Evolutionary conservation across 352 stramenopile species (phyloP).

Genomic region (Phytopythium delawarense): DNA sequence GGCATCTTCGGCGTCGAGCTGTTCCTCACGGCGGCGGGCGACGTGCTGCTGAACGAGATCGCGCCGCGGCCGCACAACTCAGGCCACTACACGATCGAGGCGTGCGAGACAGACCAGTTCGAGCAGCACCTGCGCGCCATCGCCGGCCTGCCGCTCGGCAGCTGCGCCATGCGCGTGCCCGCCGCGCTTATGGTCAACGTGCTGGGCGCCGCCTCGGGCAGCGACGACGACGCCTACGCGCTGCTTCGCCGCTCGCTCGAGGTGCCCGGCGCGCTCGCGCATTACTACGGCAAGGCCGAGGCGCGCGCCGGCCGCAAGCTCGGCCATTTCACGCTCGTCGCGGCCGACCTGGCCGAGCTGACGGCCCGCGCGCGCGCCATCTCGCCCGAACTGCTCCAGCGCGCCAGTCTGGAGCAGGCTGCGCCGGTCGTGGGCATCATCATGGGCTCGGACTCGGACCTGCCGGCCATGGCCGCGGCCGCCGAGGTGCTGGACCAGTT

Average conservation of each 20-base stretch:
- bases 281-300: constrained; percentile 96
- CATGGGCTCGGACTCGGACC: constrained; percentile 95
- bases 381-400: constrained; percentile 34
- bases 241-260: constrained; percentile 55
- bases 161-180: constrained; percentile 89
- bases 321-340: constrained; percentile 96
- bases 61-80: constrained; percentile 97
- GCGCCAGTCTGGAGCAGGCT: constrained; percentile 30
- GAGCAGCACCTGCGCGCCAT: constrained; percentile 97
- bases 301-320: constrained; percentile 94
- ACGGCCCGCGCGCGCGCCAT: constrained; percentile 56
- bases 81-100: constrained; percentile 99
- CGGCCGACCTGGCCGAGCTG: constrained; percentile 81
- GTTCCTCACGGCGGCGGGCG: constrained; percentile 87
- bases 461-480: constrained; percentile 96
- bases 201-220: constrained; percentile 55
- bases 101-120: constrained; percentile 97
- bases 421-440: constrained; percentile 79
- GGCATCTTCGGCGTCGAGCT: constrained; percentile 98
- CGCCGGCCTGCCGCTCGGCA: constrained; percentile 91
- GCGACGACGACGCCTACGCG: constrained; percentile 81
- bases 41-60: constrained; percentile 97
- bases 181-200: constrained; percentile 92
- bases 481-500: constrained; percentile 96
- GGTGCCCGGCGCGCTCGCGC: constrained; percentile 86